Base-by-base conservation (phyloP, 441 rosid species). In the Adansonia gregorii region DNA sequence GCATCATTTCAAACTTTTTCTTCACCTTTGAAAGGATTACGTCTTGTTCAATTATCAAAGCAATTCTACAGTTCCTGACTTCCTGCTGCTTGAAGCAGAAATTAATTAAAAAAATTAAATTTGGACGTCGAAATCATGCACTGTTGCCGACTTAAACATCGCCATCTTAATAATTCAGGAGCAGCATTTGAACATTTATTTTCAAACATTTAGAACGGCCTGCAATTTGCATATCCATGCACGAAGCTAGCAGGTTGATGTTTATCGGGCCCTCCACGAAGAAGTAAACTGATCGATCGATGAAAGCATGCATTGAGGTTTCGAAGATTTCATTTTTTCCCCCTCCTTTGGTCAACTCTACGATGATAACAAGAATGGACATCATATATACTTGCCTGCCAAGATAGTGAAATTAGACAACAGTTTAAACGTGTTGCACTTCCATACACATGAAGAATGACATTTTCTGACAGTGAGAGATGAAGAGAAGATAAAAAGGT, bases 371-470 rank as follows among this genome's bases (percentile, higher is more conserved):
- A 6, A 64, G 22, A 64, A 31, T 31, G 56, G 73, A 69, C 58
- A 20, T 7, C 12, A 22, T 69, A 14, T 1, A 14, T 1, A 0
- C 12, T 61, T 68, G 73, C 19, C 58, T 68, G 58, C 7, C 73
- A 68, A 68, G 39, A 22, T 10, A 68, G 43, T 48, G 73, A 68
- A 49, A 48, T 24, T 48, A 24, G 71, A 68, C 41, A 49, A 68
- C 15, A 4, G 20, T 43, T 68, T 48, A 31, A 48, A 49, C 20
- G 73, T 24, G 73, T 12, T 24, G 59, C 59, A 24, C 59, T 69
- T 49, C 20, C 11, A 49, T n/a, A 5, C 11, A 24, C 12, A 14
- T 31, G 6, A 27, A 69, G 15, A 48, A 24, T 12, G 59, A 49
- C 59, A 2, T 5, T 49, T n/a, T 17, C 4, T 41, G 59, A 49